A percentile compares a stretch with the other conserved stretches of the same genome.
Evolutionary conservation across 2,329 filamentous ascomycete genomes (phyloP).

Genomic region (Dactylellina leptospora): DNA sequence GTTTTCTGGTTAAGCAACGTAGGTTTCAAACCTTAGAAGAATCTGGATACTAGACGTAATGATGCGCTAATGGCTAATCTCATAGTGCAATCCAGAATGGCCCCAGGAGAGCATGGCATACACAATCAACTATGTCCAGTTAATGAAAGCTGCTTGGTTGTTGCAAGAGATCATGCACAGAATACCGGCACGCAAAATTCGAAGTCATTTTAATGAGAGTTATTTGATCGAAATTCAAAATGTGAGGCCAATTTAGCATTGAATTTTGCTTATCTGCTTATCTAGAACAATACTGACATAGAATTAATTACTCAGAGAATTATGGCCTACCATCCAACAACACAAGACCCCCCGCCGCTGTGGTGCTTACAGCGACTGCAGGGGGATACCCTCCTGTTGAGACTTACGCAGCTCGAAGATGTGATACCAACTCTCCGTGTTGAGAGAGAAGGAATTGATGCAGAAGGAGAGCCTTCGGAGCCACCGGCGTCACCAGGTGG

Average conservation of each 20-base stretch:
- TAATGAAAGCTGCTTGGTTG: conserved; percentile 55
- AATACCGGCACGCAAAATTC: neutral
- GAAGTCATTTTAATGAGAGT: conserved; percentile 14
- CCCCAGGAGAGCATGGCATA: conserved; percentile 1
- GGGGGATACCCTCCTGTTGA: neutral
- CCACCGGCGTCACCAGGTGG: neutral
- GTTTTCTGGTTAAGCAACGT: conserved; percentile 55
- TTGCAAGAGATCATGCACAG: conserved; percentile 26
- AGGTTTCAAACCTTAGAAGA: no score
- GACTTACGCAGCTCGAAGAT: conserved; percentile 11
- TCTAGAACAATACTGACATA: neutral
- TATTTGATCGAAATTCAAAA: conserved; percentile 31
- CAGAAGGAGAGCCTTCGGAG: neutral
- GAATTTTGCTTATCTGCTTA: neutral
- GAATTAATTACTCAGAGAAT: conserved; percentile 6
- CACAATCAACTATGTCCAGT: conserved; percentile 45
- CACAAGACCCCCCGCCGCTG: neutral
- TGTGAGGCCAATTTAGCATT: neutral
- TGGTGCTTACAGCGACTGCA: conserved; percentile 4
- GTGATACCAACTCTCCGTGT: neutral
- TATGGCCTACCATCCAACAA: conserved; percentile 7
- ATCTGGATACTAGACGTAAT: no score
- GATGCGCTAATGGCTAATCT: neutral
- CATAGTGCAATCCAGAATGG: conserved; percentile 11
- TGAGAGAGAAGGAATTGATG: neutral